Evolutionary conservation across 257 asterid genomes (phyloP), one percentile per base, ranked within the genome.

Genomic region (Coffea canephora): DNA sequence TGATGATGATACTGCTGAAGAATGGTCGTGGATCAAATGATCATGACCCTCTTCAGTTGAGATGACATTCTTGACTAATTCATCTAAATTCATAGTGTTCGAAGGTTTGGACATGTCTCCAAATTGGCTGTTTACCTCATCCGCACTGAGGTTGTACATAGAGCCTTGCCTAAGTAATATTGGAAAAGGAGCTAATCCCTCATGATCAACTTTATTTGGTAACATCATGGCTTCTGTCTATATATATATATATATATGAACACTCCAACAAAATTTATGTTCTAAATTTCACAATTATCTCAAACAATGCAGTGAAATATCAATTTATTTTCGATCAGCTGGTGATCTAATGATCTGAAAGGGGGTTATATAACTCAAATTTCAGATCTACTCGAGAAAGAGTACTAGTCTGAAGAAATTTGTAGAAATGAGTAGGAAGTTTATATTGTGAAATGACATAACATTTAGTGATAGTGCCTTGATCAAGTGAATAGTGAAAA

Each of bases 21-120:
- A 62, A 1, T 43, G 69, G 49, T 86, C 78, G 80, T 78, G 88
- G 69, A 77, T 66, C 66, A 69, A 45, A 4, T 39, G 43, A 39
- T 46, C 69, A 54, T 57, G 69, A 39, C 55, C 23, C 21, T 79
- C 78, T 65, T 78, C 78, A 31, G 70, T 21, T 77, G 88, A 75
- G 45, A 73, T 50, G 48, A 79, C 45, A 67, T 79, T 79, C 77
- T 83, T 83, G 59, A 82, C 71, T 59, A 83, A 68, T 16, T 80
- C 78, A 86, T 82, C 87, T 4, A 79, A 70, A 52, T 80, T 77
- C 77, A n/a, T 67, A 27, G 49, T 71, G 59, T 19, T 11, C 21
- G 66, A 67, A 10, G 80, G 74, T 34, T 67, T 77, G 21, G 52
- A 39, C 13, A 52, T 3, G 15, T 49, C 21, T 49, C 74, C 67